Evolutionary conservation across 768 basidiomycete species (phyloP).

Genomic region (Hericium rajendrae): DNA sequence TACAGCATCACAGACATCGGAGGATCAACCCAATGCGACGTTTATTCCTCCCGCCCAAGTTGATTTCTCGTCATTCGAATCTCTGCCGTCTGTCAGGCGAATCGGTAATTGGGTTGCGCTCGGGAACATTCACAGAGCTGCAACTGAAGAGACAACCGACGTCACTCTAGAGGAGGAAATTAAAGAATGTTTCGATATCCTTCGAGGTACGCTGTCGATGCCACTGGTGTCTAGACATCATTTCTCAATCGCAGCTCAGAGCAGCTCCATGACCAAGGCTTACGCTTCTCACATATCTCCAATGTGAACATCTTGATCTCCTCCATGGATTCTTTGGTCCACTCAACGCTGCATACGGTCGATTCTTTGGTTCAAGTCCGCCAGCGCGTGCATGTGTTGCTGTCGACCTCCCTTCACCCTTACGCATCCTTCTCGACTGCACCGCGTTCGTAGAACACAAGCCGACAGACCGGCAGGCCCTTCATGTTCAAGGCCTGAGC

Average conservation of each 20-base stretch:
- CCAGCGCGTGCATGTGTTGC: slow-evolving; percentile 94
- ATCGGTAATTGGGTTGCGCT: slow-evolving; percentile 63
- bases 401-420: slow-evolving; percentile 50
- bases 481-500: slow-evolving; percentile 93
- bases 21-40: not conserved
- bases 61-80: not conserved
- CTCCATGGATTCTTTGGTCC: slow-evolving; percentile 70
- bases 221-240: not conserved
- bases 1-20: not conserved
- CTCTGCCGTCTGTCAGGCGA: slow-evolving; percentile 14
- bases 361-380: slow-evolving; percentile 84
- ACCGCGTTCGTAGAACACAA: slow-evolving; percentile 50
- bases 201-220: slow-evolving; percentile 42
- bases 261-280: slow-evolving; percentile 35
- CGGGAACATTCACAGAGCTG: slow-evolving; percentile 38
- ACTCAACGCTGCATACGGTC: slow-evolving; percentile 71
- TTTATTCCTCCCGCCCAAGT: slow-evolving; percentile 9
- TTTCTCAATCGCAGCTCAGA: slow-evolving; percentile 28
- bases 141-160: slow-evolving; percentile 10
- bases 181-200: slow-evolving; percentile 47
- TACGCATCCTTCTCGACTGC: slow-evolving; percentile 65
- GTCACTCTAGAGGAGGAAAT: slow-evolving; percentile 65
- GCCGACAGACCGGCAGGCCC: slow-evolving; percentile 45
- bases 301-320: slow-evolving; percentile 80
- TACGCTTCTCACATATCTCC: slow-evolving; percentile 49